phyloP scores from a whole-genome alignment of 306 rosid species.

The Pyrus pyrifolia region DNA sequence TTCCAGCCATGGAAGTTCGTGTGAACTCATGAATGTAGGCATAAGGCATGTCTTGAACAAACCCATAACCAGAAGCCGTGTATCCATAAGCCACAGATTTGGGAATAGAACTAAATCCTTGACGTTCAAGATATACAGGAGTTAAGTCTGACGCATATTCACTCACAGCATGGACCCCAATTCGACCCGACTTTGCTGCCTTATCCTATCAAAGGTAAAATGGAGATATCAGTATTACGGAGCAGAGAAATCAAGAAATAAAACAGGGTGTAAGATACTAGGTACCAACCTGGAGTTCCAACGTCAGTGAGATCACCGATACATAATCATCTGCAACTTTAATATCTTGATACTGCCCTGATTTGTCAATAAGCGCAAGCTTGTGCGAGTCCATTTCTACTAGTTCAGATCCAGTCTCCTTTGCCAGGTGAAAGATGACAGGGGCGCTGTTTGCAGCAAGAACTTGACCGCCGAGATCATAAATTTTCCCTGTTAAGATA shows the following conservation, averaged over 20 bases:
- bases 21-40: constrained; percentile 88
- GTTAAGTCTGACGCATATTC: constrained; percentile 58
- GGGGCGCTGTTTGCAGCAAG: constrained; percentile 94
- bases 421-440: constrained; percentile 72
- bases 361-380: constrained; percentile 69
- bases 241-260: constrained; percentile 1
- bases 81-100: constrained; percentile 91
- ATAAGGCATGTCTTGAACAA: constrained; percentile 82
- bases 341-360: constrained; percentile 63
- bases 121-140: constrained; percentile 47
- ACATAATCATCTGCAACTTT: constrained; percentile 84
- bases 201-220: constrained; percentile 51
- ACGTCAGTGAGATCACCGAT: constrained; percentile 70
- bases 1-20: constrained; percentile 93
- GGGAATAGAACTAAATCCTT: constrained; percentile 60
- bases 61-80: constrained; percentile 94
- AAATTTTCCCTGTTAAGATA: constrained; percentile 46
- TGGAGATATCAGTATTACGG: constrained; percentile 2
- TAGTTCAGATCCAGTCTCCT: constrained; percentile 56
- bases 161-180: constrained; percentile 73
- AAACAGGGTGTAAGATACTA: not conserved
- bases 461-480: constrained; percentile 94
- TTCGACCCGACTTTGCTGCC: constrained; percentile 43
- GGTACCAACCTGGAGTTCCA: constrained; percentile 65
- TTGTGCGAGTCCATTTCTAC: constrained; percentile 90